Evolutionary conservation across 176 grass and related monocot genomes (phyloP), one percentile per base, ranked within the genome.

Genomic region (Aechmea fasciata): DNA sequence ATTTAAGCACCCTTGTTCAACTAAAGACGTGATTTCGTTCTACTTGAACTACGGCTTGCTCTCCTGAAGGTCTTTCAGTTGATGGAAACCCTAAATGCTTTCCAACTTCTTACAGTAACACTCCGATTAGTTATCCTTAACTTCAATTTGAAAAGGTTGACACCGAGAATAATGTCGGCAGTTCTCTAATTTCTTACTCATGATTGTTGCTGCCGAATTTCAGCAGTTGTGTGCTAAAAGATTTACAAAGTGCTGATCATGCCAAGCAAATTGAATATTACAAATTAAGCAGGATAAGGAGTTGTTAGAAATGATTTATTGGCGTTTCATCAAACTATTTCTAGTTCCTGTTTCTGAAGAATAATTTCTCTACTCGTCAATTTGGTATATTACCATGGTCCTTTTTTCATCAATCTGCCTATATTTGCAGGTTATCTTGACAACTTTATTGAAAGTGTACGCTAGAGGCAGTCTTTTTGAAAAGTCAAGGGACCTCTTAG

Each of bases 401-500:
- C 29, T n/a, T 64, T 72, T 66, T 33, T 69, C 69, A 55, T 65
- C 67, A 54, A 51, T 57, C 47, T 77, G 9, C 11, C 50, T 26
- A 68, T 68, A 49, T 59, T 65, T 81, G 74, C 75, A 97, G 89
- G 89, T 97, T 83, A 87, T 92, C 68, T 62, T 97, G 59, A 92
- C 82, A 67, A 97, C 93, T 90, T 80, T 92, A 51, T 83, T 97
- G 65, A 97, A 97, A 75, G 93, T 97, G 48, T 97, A 97, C 83
- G 88, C 84, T 78, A 92, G 83, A 83, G 84, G 84, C 41, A 85
- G 89, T 79, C 77, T 97, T 57, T 97, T 97, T 83, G 86, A 97
- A 70, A 97, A 97, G 76, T 82, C 89, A 67, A 81, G 83, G 41
- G 79, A 87, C 33, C 72, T 92, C n/a, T 83, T 97, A 72, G 50